Base-by-base conservation (phyloP, 2,329 filamentous ascomycete species). In the Neobulgaria alba region DNA sequence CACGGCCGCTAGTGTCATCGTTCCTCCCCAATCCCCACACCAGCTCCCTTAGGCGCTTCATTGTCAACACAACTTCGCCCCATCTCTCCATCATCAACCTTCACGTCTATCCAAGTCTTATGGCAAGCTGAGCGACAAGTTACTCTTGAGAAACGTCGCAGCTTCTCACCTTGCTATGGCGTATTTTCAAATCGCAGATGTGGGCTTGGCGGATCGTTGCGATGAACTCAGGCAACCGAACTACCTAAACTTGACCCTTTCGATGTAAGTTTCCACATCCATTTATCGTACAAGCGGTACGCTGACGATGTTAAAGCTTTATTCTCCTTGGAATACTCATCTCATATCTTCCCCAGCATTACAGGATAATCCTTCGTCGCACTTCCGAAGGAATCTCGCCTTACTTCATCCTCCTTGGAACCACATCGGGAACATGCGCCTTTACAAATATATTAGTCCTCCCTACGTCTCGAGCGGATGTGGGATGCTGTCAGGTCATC, bases 381-480 rank as follows among this genome's bases (percentile, higher is more conserved):
- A 92, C 86, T 10, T 93, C 90, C 16, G 90, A 94, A 61, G 92
- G 92, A 47, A 89, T 98, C 47, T 95, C 89, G 20, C 90, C 92
- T 7, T 92, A 90, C 63, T 98, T 95, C 59, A 80, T 98, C 49
- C 75, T 96, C 2, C 77, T 98, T n/a, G 92, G 92, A 45, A 86
- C 85, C 18, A 90, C 90, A 1, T 93, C 87, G 5, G 85, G 85
- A 54, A 94, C 85, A 38, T 85, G 84, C 35, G 84, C 85, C 18
- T 87, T 98, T 56, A 86, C 85, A 49, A 96, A 96, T 59, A 95
- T 98, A 58, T 68, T 96, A 39, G 82, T 86, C 1, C 75, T 95
- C 10, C 85, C 86, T n/a, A 76, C 79, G 43, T 95, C 86, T 42
- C 77, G 85, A 23, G 73, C 78, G 42, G 89, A 95, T 60, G 81